Percentiles rank a stretch among this genome's conserved stretches.
These are phyloP conservation scores for Saccharum hybrid DNA, from an alignment of 202 grass and related monocot genomes.

Conservation along the genomic window DNA sequence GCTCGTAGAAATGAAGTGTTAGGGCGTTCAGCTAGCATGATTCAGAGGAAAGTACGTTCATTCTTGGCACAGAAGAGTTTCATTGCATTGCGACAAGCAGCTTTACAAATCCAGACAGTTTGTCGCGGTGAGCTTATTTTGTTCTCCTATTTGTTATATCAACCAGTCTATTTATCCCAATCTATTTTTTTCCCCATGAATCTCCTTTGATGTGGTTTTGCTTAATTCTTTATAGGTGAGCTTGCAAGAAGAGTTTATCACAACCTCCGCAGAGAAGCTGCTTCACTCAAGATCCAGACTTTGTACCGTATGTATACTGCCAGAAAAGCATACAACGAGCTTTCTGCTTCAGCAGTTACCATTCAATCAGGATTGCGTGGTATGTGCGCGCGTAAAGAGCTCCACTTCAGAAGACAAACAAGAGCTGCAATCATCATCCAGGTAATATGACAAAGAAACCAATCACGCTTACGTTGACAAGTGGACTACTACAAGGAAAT, in stretches of 20 bases:
- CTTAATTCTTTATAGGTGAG: constrained; percentile 65
- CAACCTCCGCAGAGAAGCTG: constrained; percentile 74
- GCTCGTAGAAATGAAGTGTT: constrained; percentile 89
- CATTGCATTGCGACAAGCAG: constrained; percentile 60
- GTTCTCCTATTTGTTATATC: constrained; percentile 1
- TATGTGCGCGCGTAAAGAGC: constrained; percentile 86
- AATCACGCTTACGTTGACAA: constrained; percentile 30
- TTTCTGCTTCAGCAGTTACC: constrained; percentile 64
- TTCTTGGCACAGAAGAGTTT: constrained; percentile 77
- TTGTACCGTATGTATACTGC: constrained; percentile 76
- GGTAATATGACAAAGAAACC: constrained; percentile 52
- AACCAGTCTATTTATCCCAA: constrained; percentile 14
- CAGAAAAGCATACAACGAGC: constrained; percentile 66
- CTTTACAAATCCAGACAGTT: constrained; percentile 78
- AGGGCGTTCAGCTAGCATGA: constrained; percentile 82
- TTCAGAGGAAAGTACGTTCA: constrained; percentile 90
- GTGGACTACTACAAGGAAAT: constrained; percentile 17
- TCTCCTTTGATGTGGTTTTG: constrained; percentile 36
- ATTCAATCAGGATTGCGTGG: constrained; percentile 90
- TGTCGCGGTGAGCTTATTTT: constrained; percentile 68
- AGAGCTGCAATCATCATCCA: constrained; percentile 86
- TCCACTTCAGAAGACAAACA: constrained; percentile 76
- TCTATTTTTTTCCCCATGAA: constrained; percentile 31
- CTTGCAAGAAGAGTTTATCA: constrained; percentile 76
- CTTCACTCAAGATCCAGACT: constrained; percentile 88